Percentiles rank a stretch among this genome's conserved stretches.
Evolutionary conservation across 169 alveolate genomes (phyloP).

Genomic region (Eimeria sp.): DNA sequence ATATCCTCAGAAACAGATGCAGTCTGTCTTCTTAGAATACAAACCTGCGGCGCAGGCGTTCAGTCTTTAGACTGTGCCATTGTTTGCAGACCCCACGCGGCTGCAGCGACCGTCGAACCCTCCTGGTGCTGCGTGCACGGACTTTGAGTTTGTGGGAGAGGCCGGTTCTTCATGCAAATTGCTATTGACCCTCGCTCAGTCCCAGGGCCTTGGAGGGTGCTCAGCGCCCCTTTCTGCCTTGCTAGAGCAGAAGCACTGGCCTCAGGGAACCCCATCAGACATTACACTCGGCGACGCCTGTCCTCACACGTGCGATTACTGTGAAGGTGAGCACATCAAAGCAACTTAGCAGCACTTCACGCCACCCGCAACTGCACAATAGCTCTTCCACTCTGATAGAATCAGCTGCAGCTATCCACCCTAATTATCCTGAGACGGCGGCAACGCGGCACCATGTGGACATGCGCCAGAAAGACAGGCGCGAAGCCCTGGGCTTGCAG

Average conservation of each 20-base stretch:
- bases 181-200: constrained; percentile 59
- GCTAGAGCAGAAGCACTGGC: constrained; percentile 62
- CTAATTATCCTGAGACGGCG: neutral
- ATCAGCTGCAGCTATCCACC: neutral
- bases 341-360: neutral
- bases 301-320: constrained; percentile 60
- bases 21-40: neutral
- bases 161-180: constrained; percentile 60
- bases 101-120: constrained; percentile 52
- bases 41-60: no score
- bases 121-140: constrained; percentile 62
- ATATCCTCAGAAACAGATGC: neutral
- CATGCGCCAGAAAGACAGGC: neutral
- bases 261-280: constrained; percentile 59
- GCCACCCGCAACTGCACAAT: neutral
- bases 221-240: constrained; percentile 41
- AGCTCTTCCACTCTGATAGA: neutral
- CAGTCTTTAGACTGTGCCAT: neutral
- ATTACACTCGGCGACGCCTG: constrained; percentile 54
- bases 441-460: neutral
- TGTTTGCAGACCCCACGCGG: constrained; percentile 61
- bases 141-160: constrained; percentile 73
- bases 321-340: constrained; percentile 28
- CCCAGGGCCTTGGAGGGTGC: constrained; percentile 67
- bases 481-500: neutral